Conservation (phyloP, 805 yeast genomes). For the Kodamaea sagamina region DNA sequence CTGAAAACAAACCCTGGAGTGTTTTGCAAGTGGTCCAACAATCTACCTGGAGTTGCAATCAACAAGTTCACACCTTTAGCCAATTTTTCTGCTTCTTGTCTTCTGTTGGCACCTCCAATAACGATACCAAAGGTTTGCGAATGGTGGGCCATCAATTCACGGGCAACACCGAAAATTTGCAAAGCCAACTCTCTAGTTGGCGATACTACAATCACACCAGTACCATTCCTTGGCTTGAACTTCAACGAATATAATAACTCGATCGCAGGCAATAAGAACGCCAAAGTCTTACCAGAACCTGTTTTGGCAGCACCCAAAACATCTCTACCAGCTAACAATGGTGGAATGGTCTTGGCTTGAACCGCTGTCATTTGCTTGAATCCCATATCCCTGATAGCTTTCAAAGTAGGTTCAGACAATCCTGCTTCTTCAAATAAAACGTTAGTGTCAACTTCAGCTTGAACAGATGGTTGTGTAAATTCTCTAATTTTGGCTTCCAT, state of each 20-base stretch:
- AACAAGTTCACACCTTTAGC: slow-evolving; percentile 90
- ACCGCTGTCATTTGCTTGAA: slow-evolving; percentile 91
- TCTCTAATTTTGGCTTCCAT: slow-evolving; percentile 22
- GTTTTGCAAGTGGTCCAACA: slow-evolving; percentile 94
- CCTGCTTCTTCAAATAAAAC: slow-evolving; percentile 46
- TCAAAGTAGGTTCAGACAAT: slow-evolving; percentile 77
- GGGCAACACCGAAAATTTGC: slow-evolving; percentile 96
- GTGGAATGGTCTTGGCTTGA: slow-evolving; percentile 95
- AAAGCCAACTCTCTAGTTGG: slow-evolving; percentile 98
- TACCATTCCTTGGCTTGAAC: slow-evolving; percentile 97
- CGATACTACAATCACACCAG: slow-evolving; percentile 92
- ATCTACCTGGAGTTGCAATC: slow-evolving; percentile 97
- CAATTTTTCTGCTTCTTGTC: slow-evolving; percentile 95
- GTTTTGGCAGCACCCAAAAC: slow-evolving; percentile 99
- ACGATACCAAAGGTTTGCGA: slow-evolving; percentile 95
- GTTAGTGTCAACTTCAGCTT: slow-evolving; percentile 30
- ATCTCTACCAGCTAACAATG: slow-evolving; percentile 93
- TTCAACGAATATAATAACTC: slow-evolving; percentile 86
- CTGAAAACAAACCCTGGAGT: slow-evolving; percentile 92
- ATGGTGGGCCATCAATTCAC: slow-evolving; percentile 88
- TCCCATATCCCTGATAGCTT: slow-evolving; percentile 86
- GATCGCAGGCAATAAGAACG: slow-evolving; percentile 93
- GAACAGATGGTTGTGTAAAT: slow-evolving; percentile 34
- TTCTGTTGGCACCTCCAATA: slow-evolving; percentile 97
- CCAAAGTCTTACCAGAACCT: slow-evolving; percentile 97